A percentile compares a stretch with the other conserved stretches of the same genome.
phyloP scores from a whole-genome alignment of 352 stramenopile genomes.

The Pythium aristosporum region DNA sequence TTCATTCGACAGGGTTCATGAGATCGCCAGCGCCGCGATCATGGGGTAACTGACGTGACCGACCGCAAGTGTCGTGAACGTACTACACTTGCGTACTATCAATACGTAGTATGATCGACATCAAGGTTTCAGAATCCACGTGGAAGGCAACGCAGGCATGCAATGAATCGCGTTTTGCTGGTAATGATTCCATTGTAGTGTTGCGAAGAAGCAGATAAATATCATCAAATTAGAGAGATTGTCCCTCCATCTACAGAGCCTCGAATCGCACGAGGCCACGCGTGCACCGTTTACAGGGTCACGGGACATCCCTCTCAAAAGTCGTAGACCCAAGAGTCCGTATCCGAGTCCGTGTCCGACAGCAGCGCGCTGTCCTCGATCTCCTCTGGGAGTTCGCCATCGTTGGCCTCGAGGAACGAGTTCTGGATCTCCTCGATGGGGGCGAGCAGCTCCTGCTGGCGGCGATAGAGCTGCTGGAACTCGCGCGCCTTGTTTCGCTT shows the following conservation, averaged over 20 bases:
- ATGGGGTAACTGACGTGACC: no score
- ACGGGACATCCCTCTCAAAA: slow-evolving; percentile 5
- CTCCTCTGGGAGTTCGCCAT: not conserved
- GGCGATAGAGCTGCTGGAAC: slow-evolving; percentile 18
- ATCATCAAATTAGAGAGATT: not conserved
- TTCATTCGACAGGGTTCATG: no score
- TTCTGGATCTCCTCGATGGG: slow-evolving; percentile 22
- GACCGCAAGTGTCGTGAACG: no score
- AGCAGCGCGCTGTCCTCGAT: slow-evolving; percentile 13
- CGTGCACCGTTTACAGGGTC: not conserved
- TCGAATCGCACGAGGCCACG: not conserved
- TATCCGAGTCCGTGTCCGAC: slow-evolving; percentile 24
- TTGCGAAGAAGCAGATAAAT: no score
- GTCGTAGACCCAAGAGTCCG: slow-evolving; percentile 24
- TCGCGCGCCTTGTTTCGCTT: slow-evolving; percentile 16
- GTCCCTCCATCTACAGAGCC: slow-evolving; percentile 6
- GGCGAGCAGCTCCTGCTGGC: slow-evolving; percentile 15
- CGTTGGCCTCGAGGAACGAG: slow-evolving; percentile 5
- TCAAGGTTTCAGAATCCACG: no score
- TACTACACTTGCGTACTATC: no score
- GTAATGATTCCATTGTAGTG: no score
- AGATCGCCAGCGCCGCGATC: no score
- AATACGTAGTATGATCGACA: no score
- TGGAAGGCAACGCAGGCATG: no score
- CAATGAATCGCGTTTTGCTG: no score